A percentile compares a stretch with the other conserved stretches of the same genome.
phyloP scores from a whole-genome alignment of 2,329 filamentous ascomycete genomes.

The Teratosphaeria nubilosa region DNA sequence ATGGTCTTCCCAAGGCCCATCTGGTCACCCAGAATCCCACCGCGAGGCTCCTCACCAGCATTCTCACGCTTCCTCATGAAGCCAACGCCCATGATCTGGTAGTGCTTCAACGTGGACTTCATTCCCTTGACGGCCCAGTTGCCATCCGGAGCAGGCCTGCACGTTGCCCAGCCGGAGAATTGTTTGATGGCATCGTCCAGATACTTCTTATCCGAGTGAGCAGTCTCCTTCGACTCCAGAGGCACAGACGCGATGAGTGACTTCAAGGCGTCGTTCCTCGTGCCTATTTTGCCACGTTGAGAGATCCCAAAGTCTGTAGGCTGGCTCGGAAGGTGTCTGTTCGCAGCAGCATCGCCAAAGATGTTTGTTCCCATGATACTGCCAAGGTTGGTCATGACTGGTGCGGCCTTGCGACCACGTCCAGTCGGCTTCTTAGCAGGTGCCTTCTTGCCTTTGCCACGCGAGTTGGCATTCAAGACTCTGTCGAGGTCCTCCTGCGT shows the following conservation, averaged over 20 bases:
- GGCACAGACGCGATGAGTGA: conserved; percentile 26
- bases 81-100: conserved; percentile 42
- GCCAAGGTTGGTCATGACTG: conserved; percentile 8
- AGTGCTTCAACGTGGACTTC: conserved; percentile 34
- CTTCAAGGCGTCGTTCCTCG: conserved; percentile 29
- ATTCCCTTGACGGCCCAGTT: conserved; percentile 29
- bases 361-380: conserved; percentile 13
- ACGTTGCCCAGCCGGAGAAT: conserved; percentile 29
- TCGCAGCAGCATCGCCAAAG: conserved; percentile 14
- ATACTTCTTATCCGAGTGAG: conserved; percentile 26
- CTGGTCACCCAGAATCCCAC: conserved; percentile 90
- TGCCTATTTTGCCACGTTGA: background rate
- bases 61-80: conserved; percentile 49
- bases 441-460: background rate
- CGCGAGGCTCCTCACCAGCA: conserved; percentile 23
- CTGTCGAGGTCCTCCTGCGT: conserved; percentile 4
- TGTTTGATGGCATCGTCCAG: conserved; percentile 31
- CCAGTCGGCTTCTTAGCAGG: conserved; percentile 1
- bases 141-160: conserved; percentile 17
- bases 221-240: conserved; percentile 1
- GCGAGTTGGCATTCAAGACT: conserved; percentile 4
- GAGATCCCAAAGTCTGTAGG: conserved; percentile 8
- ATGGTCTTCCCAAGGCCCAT: conserved; percentile 99
- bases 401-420: background rate
- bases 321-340: conserved; percentile 9